Evolutionary conservation across 345 rosid species (phyloP).

Genomic region (Nephelium lappaceum): DNA sequence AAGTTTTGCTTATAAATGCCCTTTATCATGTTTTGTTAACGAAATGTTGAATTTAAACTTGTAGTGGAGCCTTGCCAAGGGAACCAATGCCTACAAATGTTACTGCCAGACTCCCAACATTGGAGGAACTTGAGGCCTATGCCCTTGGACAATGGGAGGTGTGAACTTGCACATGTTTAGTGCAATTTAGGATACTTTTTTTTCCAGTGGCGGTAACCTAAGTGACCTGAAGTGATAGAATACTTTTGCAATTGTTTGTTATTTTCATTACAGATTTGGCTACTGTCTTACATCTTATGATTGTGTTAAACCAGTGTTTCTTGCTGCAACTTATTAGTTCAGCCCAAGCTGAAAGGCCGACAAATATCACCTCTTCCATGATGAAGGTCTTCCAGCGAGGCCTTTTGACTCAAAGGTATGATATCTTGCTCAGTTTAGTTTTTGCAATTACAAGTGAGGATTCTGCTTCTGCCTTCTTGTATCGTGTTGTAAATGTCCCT

Average conservation of each 20-base stretch:
- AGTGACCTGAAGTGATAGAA: neutral
- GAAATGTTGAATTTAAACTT: constrained; percentile 26
- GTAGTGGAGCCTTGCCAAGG: constrained; percentile 88
- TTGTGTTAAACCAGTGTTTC: constrained; percentile 69
- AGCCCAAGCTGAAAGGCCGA: constrained; percentile 64
- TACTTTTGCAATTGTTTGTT: neutral
- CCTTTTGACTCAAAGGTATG: constrained; percentile 73
- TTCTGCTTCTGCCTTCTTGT: constrained; percentile 15
- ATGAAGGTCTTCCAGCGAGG: constrained; percentile 91
- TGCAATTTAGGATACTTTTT: constrained; percentile 15
- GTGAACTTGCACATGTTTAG: constrained; percentile 32
- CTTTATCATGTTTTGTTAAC: neutral
- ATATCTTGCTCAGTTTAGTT: constrained; percentile 21
- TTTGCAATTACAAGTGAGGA: constrained; percentile 19
- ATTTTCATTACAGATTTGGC: constrained; percentile 15
- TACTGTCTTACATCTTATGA: constrained; percentile 32
- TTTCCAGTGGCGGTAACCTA: constrained; percentile 9
- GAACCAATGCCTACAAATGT: constrained; percentile 73
- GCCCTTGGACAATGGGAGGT: constrained; percentile 98
- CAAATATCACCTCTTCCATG: constrained; percentile 87
- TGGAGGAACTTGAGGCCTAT: constrained; percentile 75
- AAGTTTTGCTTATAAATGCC: constrained; percentile 6
- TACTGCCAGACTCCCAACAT: constrained; percentile 68
- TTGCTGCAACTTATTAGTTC: constrained; percentile 90
- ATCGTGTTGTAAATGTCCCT: constrained; percentile 21